Evolutionary conservation across 2,329 filamentous ascomycete genomes (phyloP).

Genomic region (Penicillium sp.): DNA sequence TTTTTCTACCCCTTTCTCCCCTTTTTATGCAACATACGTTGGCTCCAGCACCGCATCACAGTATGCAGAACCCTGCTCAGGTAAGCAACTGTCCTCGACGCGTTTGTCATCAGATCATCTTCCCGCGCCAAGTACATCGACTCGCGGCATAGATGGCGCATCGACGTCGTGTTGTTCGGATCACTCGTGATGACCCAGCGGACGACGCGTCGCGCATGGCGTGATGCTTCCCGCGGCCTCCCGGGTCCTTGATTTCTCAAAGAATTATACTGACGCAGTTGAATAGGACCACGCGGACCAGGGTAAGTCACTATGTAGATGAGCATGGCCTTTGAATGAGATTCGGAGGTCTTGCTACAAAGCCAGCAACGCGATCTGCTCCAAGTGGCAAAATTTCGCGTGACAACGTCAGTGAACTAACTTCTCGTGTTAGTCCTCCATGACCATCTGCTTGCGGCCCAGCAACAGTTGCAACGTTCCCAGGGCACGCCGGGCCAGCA

Average conservation of each 20-base stretch:
- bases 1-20: slow-evolving; percentile 10
- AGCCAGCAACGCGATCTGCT: no score
- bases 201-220: slow-evolving; percentile 14
- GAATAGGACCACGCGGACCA: slow-evolving; percentile 43
- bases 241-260: slow-evolving; percentile 1
- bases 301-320: slow-evolving; percentile 40
- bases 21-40: slow-evolving; percentile 43
- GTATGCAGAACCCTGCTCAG: slow-evolving; percentile 48
- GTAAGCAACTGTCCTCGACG: slow-evolving; percentile 43
- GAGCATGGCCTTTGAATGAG: no score
- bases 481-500: slow-evolving; percentile 42
- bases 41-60: slow-evolving; percentile 46
- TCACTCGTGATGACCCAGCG: neutral
- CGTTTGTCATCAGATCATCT: slow-evolving; percentile 36
- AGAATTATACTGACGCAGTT: slow-evolving; percentile 11
- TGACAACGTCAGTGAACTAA: neutral
- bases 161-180: neutral
- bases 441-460: slow-evolving; percentile 55
- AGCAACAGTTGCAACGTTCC: slow-evolving; percentile 39
- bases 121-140: slow-evolving; percentile 16
- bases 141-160: slow-evolving; percentile 3
- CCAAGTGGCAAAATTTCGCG: no score
- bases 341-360: no score
- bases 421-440: slow-evolving; percentile 48
- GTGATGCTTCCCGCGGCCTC: slow-evolving; percentile 6